phyloP scores from a whole-genome alignment of 2,329 filamentous ascomycete genomes.

The Alternaria tenuissima region DNA sequence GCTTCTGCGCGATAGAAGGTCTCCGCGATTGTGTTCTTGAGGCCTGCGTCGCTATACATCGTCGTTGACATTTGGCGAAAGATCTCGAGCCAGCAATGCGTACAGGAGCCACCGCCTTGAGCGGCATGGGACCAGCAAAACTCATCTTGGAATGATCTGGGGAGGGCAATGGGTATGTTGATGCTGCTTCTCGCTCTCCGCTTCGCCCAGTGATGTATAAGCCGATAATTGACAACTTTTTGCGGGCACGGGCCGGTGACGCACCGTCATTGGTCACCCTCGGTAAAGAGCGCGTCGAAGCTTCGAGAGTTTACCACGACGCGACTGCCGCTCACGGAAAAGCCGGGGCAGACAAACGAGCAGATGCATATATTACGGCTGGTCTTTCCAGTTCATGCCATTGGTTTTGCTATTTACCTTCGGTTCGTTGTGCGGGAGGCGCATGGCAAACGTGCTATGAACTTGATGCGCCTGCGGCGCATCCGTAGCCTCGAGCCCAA shows the following conservation, averaged over 20 bases:
- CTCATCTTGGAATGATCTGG: constrained; percentile 39
- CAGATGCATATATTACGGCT: constrained; percentile 2
- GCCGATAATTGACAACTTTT: constrained; percentile 24
- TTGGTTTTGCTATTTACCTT: neutral
- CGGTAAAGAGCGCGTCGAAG: constrained; percentile 20
- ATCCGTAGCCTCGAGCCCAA: constrained; percentile 7
- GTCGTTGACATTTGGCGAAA: constrained; percentile 42
- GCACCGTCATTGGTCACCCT: constrained; percentile 17
- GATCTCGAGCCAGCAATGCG: constrained; percentile 40
- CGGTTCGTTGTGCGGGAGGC: neutral
- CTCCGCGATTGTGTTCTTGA: constrained; percentile 37
- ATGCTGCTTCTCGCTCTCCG: constrained; percentile 10
- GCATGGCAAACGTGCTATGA: neutral
- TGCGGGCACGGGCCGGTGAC: constrained; percentile 22
- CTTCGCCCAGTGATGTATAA: constrained; percentile 13
- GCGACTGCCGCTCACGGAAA: constrained; percentile 1
- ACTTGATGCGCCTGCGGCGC: neutral
- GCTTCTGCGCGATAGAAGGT: constrained; percentile 32
- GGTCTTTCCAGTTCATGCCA: neutral
- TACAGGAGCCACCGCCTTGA: constrained; percentile 43
- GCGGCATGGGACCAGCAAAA: constrained; percentile 44
- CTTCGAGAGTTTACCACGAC: constrained; percentile 18
- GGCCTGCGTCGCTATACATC: constrained; percentile 38
- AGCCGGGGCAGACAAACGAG: neutral
- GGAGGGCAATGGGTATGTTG: constrained; percentile 25